phyloP scores from a whole-genome alignment of 2,329 filamentous ascomycete species.

The Celoporthe dispersa region DNA sequence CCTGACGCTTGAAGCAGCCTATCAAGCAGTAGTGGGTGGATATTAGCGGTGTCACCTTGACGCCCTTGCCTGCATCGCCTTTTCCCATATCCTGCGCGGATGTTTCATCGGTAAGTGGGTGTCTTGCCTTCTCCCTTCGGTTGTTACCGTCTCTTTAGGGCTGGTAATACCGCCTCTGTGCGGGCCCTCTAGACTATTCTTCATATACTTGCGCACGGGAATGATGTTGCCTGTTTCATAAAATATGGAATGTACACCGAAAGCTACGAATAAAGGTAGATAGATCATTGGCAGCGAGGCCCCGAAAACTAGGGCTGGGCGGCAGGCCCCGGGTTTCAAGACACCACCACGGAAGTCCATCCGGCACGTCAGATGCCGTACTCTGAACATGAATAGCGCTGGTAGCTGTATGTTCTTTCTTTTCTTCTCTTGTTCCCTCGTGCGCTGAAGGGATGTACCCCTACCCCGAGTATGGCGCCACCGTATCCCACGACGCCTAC shows the following conservation, averaged over 20 bases:
- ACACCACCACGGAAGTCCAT: slow-evolving; percentile 63
- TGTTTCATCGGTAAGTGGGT: slow-evolving; percentile 66
- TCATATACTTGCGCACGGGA: not conserved
- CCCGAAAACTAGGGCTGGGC: not conserved
- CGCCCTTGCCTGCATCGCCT: slow-evolving; percentile 58
- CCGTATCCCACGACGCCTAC: not conserved
- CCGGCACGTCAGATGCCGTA: slow-evolving; percentile 74
- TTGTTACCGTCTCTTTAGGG: not conserved
- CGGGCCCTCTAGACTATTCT: not conserved
- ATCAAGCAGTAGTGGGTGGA: not conserved
- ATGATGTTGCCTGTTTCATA: not conserved
- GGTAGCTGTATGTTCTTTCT: slow-evolving; percentile 76
- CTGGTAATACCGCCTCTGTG: not conserved
- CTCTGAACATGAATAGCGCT: slow-evolving; percentile 64
- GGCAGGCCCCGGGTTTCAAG: slow-evolving; percentile 46
- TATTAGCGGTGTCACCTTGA: not conserved
- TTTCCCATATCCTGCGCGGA: slow-evolving; percentile 69
- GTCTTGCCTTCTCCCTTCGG: not conserved
- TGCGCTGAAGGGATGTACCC: not conserved
- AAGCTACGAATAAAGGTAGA: not conserved
- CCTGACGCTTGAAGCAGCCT: not conserved
- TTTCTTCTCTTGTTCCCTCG: slow-evolving; percentile 61
- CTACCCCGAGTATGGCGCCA: not conserved
- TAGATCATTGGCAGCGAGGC: not conserved
- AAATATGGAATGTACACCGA: not conserved